A percentile compares a stretch with the other conserved stretches of the same genome.
Conservation (phyloP, 1,284 basidiomycete species). For the Ceratobasidium sp. region DNA sequence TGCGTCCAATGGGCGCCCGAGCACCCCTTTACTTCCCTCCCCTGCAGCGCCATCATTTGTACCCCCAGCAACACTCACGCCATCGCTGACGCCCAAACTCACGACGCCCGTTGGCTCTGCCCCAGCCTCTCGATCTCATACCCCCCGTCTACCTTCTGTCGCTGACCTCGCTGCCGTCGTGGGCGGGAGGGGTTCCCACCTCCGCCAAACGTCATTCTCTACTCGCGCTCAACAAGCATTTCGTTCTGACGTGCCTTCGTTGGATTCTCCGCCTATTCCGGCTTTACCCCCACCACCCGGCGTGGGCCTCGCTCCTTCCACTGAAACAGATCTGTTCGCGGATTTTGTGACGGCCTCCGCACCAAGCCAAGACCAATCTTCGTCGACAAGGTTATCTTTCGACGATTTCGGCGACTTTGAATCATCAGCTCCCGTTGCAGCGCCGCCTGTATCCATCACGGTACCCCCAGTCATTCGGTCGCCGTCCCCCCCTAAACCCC, state of each 20-base stretch:
- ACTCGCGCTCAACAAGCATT: slow-evolving; percentile 24
- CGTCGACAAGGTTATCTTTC: slow-evolving; percentile 28
- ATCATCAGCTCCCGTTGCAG: slow-evolving; percentile 4
- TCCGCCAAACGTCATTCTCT: slow-evolving; percentile 42
- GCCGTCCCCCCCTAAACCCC: slow-evolving; percentile 33
- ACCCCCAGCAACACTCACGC: neutral
- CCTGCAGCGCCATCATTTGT: neutral
- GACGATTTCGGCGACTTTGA: slow-evolving; percentile 44
- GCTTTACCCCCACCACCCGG: slow-evolving; percentile 25
- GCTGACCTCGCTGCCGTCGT: slow-evolving; percentile 31
- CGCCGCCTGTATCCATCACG: neutral
- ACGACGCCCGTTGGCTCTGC: slow-evolving; percentile 40
- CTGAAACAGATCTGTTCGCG: slow-evolving; percentile 25
- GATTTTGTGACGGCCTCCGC: slow-evolving; percentile 24
- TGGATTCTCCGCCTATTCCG: slow-evolving; percentile 28
- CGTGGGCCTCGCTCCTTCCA: neutral
- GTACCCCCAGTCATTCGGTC: slow-evolving; percentile 15
- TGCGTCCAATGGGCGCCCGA: slow-evolving; percentile 23
- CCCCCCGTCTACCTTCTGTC: slow-evolving; percentile 34
- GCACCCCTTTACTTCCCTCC: slow-evolving; percentile 1
- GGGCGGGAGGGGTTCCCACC: slow-evolving; percentile 30
- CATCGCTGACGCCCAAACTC: slow-evolving; percentile 34
- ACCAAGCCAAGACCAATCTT: neutral
- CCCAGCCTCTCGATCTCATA: slow-evolving; percentile 35
- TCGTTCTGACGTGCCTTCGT: slow-evolving; percentile 19